A percentile compares a stretch with the other conserved stretches of the same genome.
Conservation (phyloP, 2,329 filamentous ascomycete species). For the Penicillium fuscoglaucum region DNA sequence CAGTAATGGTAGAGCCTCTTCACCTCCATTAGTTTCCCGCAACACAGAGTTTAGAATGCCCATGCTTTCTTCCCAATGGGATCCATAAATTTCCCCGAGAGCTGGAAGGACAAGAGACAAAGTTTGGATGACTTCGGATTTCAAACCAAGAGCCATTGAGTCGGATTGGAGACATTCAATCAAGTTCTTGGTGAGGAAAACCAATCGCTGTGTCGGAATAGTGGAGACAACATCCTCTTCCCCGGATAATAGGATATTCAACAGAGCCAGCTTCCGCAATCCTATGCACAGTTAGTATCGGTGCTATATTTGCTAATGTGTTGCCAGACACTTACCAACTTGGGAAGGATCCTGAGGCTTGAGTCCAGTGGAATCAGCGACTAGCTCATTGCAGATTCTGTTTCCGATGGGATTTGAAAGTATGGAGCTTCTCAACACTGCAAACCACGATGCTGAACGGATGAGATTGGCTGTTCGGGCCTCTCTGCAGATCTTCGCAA, state of each 20-base stretch:
- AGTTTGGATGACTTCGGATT: slow-evolving; percentile 44
- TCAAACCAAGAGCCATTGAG: slow-evolving; percentile 46
- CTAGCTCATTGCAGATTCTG: slow-evolving; percentile 59
- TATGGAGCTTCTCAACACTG: slow-evolving; percentile 52
- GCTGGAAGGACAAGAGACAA: slow-evolving; percentile 64
- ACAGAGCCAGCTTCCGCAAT: slow-evolving; percentile 52
- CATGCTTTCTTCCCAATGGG: slow-evolving; percentile 74
- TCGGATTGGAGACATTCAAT: slow-evolving; percentile 68
- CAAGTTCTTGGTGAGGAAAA: slow-evolving; percentile 81
- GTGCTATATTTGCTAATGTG: background rate
- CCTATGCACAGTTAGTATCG: slow-evolving; percentile 32
- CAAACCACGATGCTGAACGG: slow-evolving; percentile 49
- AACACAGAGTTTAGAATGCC: slow-evolving; percentile 61
- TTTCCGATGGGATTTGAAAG: slow-evolving; percentile 50
- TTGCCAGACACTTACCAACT: slow-evolving; percentile 39
- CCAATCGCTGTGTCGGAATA: slow-evolving; percentile 63
- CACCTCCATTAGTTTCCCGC: slow-evolving; percentile 50
- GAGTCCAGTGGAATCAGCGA: slow-evolving; percentile 60
- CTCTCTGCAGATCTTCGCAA: slow-evolving; percentile 38
- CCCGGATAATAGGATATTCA: slow-evolving; percentile 56
- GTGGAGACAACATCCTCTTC: slow-evolving; percentile 51
- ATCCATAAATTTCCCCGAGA: slow-evolving; percentile 80
- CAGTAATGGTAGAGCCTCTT: slow-evolving; percentile 61
- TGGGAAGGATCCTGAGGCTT: slow-evolving; percentile 45
- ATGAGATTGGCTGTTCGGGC: slow-evolving; percentile 46